Evolutionary conservation across 768 basidiomycete species (phyloP).

Genomic region (Saitozyma podzolica): DNA sequence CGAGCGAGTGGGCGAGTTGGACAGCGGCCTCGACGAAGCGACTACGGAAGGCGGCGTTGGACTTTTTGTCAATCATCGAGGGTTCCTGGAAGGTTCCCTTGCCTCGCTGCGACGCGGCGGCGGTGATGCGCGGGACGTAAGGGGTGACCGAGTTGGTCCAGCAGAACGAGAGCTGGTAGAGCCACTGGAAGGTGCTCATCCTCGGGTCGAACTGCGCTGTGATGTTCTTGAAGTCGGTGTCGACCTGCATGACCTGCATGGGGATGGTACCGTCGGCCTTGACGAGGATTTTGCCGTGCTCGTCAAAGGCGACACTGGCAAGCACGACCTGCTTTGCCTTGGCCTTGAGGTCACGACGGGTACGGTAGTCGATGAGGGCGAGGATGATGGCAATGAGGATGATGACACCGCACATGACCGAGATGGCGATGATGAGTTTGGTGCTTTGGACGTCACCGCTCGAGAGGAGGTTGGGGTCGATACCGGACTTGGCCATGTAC

Average conservation of each 20-base stretch:
- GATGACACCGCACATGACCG: constrained; percentile 52
- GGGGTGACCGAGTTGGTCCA: constrained; percentile 48
- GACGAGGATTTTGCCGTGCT: constrained; percentile 50
- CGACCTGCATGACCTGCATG: constrained; percentile 51
- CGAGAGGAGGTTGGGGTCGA: constrained; percentile 20
- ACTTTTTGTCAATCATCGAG: constrained; percentile 8
- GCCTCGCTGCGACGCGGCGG: background rate
- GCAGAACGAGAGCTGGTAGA: constrained; percentile 52
- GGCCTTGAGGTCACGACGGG: constrained; percentile 30
- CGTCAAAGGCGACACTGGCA: constrained; percentile 51
- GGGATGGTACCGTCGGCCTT: constrained; percentile 52
- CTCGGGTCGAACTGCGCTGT: constrained; percentile 49
- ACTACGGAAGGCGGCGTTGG: constrained; percentile 36
- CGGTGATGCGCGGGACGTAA: constrained; percentile 45
- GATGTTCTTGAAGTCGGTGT: constrained; percentile 44
- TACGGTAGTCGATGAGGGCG: constrained; percentile 38
- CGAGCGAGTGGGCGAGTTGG: constrained; percentile 47
- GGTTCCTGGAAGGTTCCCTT: background rate
- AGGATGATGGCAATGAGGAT: constrained; percentile 44
- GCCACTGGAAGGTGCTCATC: constrained; percentile 53
- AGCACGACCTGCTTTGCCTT: constrained; percentile 50
- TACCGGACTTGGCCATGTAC: constrained; percentile 31
- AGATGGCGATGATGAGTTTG: constrained; percentile 50
- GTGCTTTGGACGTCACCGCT: constrained; percentile 36
- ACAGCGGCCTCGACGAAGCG: constrained; percentile 50